These are phyloP conservation scores for Penicillium flavigenum DNA, from an alignment of 495 filamentous ascomycete genomes.

Conservation along the genomic window DNA sequence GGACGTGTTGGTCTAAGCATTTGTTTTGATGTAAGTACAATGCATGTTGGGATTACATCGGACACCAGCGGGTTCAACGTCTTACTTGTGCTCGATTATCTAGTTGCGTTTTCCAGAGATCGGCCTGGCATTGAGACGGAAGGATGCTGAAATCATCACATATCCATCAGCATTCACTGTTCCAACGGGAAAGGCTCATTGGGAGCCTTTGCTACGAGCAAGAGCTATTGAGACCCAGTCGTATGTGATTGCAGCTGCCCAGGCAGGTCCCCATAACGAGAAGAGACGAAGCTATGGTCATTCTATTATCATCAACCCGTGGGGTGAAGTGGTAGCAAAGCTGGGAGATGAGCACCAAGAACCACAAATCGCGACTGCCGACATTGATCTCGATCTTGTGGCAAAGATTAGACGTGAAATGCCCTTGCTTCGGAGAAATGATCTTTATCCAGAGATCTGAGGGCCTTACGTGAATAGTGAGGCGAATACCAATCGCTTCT, in stretches of 20 bases:
- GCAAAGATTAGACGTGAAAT: conserved; percentile 58
- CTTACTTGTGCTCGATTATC: neutral
- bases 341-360: conserved; percentile 53
- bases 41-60: neutral
- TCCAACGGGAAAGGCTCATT: conserved; percentile 82
- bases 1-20: conserved; percentile 77
- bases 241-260: conserved; percentile 86
- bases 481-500: neutral
- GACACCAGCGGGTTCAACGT: neutral
- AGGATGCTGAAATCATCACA: conserved; percentile 72
- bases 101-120: conserved; percentile 79
- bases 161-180: conserved; percentile 92
- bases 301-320: conserved; percentile 83
- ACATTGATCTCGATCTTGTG: conserved; percentile 52
- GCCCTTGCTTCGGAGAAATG: conserved; percentile 61
- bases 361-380: conserved; percentile 52
- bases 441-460: conserved; percentile 62
- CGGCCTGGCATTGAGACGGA: conserved; percentile 61
- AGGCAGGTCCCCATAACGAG: conserved; percentile 76
- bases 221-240: conserved; percentile 88
- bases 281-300: conserved; percentile 82
- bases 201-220: conserved; percentile 73
- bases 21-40: conserved; percentile 74
- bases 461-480: neutral
- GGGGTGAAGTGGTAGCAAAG: conserved; percentile 73